These are phyloP conservation scores for Rubroshorea leprosula DNA, from an alignment of 345 rosid genomes.

Conservation along the genomic window DNA sequence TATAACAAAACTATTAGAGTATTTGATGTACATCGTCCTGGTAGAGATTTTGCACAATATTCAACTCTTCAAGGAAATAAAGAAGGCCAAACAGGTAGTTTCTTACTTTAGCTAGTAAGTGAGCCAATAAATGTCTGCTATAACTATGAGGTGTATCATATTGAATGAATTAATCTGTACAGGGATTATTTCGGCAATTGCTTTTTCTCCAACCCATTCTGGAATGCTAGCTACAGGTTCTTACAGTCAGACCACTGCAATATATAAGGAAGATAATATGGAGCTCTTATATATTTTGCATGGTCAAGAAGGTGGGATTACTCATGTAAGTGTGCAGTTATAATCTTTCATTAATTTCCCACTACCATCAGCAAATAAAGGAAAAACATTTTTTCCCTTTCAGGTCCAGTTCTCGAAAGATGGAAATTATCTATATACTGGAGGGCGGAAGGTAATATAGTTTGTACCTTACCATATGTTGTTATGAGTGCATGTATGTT, in stretches of 20 bases:
- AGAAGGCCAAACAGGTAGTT: constrained; percentile 85
- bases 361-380: constrained; percentile 11
- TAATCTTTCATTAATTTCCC: constrained; percentile 6
- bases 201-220: constrained; percentile 70
- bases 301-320: constrained; percentile 96
- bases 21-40: constrained; percentile 93
- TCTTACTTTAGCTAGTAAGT: constrained; percentile 9
- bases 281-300: constrained; percentile 84
- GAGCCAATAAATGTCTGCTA: neutral
- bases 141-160: constrained; percentile 1
- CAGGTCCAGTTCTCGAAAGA: constrained; percentile 94
- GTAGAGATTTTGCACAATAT: constrained; percentile 74
- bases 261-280: constrained; percentile 93
- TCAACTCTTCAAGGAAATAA: constrained; percentile 75
- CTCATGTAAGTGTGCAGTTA: constrained; percentile 63
- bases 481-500: neutral
- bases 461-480: neutral
- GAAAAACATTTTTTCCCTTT: constrained; percentile 14
- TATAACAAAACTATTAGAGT: constrained; percentile 80
- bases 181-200: constrained; percentile 85
- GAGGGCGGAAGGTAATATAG: constrained; percentile 80
- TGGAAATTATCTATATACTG: constrained; percentile 87
- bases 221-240: constrained; percentile 96
- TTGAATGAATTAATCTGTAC: constrained; percentile 17
- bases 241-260: constrained; percentile 76